Evolutionary conservation across 2,329 filamentous ascomycete species (phyloP), one percentile per base, ranked within the genome.

Genomic region (Leptodontidium sp.): DNA sequence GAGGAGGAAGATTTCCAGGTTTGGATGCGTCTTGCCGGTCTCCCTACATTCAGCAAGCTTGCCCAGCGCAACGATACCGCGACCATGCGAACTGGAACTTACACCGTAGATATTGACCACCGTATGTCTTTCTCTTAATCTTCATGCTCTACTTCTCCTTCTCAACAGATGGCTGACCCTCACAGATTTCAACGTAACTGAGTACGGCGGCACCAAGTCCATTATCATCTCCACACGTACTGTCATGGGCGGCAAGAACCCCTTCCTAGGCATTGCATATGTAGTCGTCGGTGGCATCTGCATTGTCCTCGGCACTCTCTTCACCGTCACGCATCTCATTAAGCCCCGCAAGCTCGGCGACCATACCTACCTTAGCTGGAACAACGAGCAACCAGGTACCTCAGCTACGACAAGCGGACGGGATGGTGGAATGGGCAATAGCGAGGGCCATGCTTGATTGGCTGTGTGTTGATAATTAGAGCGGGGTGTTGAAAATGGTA

Each of bases 351-450:
- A 98, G 91, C 88, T 99, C 52, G 96, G 96, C 70, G 96, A 99
- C 80, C 96, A 98, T 81, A 98, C 94, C 9, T 98, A 99, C 80
- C 87, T 99, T 61, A 96, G 93, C 29, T 99, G 96, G 96, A 98
- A 98, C 80, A 91, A 89, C 71, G 90, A 92, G 57, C 83, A 87
- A 69, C 84, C 87, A 8, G 84, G 82, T 69, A 85, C 87, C 57
- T 45, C 50, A 11, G 86, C 85, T 21, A 79, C 83, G 29, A 83
- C 83, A 1, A 83, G 82, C 55, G 88, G 90, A 69, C 88, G 91
- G 71, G 86, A 90, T 64, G 69, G 70, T 47, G 70, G 64, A 14
- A 50, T 63, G 63, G 66, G 50, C 0, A 47, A 50, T 55, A 58
- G 62, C 4, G 67, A 64, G n/a, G 68, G 61, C 12, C 64, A 67